A percentile compares a stretch with the other conserved stretches of the same genome.
phyloP scores from a whole-genome alignment of 2,329 filamentous ascomycete genomes.

The Penicillium sp. region DNA sequence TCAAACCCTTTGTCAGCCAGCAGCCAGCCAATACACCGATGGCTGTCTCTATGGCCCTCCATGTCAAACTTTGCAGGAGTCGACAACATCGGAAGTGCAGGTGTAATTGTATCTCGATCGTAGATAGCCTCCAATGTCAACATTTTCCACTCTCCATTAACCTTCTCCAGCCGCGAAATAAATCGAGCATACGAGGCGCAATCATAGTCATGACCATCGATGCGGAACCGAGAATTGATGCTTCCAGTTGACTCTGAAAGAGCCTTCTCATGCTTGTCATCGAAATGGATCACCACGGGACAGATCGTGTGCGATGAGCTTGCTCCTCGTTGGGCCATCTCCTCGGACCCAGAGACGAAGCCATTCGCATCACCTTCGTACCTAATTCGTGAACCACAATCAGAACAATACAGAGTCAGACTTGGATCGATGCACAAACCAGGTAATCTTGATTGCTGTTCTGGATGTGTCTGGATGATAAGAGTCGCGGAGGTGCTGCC shows the following conservation, averaged over 20 bases:
- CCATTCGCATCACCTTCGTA: slow-evolving; percentile 15
- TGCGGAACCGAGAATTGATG: slow-evolving; percentile 4
- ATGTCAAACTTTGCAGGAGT: background rate
- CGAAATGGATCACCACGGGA: slow-evolving; percentile 5
- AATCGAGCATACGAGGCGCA: slow-evolving; percentile 17
- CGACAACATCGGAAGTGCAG: background rate
- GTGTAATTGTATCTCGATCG: slow-evolving; percentile 8
- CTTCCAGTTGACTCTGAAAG: slow-evolving; percentile 3
- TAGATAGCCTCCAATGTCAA: slow-evolving; percentile 26
- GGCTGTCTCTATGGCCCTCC: slow-evolving; percentile 2
- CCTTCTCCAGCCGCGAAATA: slow-evolving; percentile 16
- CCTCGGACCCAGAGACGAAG: background rate
- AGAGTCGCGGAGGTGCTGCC: slow-evolving; percentile 21
- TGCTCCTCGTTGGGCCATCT: slow-evolving; percentile 1
- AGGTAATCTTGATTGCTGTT: slow-evolving; percentile 21
- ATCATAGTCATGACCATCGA: slow-evolving; percentile 17
- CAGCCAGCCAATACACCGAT: slow-evolving; percentile 12
- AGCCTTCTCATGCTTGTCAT: background rate
- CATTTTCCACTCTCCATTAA: slow-evolving; percentile 22
- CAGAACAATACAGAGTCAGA: background rate
- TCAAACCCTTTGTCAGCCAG: slow-evolving; percentile 7
- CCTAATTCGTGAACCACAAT: background rate
- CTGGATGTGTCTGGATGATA: slow-evolving; percentile 22
- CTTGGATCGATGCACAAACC: slow-evolving; percentile 9
- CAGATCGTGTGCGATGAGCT: slow-evolving; percentile 7